Evolutionary conservation across 2,329 filamentous ascomycete species (phyloP), one percentile per base, ranked within the genome.

Genomic region (Xylariaceae sp.): DNA sequence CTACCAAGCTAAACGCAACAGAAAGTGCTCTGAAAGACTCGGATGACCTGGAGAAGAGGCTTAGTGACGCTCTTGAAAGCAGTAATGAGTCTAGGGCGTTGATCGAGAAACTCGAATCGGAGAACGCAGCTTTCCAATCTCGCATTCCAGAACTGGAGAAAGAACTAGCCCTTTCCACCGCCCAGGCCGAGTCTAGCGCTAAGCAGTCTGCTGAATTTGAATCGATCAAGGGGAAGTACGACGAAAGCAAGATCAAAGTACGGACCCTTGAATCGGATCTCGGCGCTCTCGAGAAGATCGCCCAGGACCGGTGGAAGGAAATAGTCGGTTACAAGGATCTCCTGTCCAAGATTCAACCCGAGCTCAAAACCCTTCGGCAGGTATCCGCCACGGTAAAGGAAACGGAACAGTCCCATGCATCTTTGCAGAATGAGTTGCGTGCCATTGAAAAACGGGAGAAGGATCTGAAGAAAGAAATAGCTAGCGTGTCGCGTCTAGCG

Each of bases 301-400:
- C 94, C 0, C 88, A 95, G 62, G 88, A 84, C 13, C 83, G 94
- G 35, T 97, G 92, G 78, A 96, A 92, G 73, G 92, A 97, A 61
- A 77, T 97, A 1, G 87, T 87, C 0, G 89, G 96, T 34, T 77
- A 96, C 51, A 83, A 88, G 17, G 89, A 93, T 62, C 80, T 92
- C 2, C 74, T 97, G 35, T 87, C 92, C 65, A 95, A 94, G 72
- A 83, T 89, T 0, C 92, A 97, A 69, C 89, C 91, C 0, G 93
- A 99, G 74, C 77, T 97, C 23, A 88, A 88, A 71, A 87, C 78
- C 50, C 79, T 97, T 17, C 85, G 90, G 6, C 85, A 87, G 53
- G 92, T 97, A 67, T 87, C 89, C 35, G 82, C 84, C 0, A 82
- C 87, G 47, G 79, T 97, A 39, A 92, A 91, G 73, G 79, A 78